These are phyloP conservation scores for Arxiozyma telluris DNA, from an alignment of 1,139 yeast species.

Conservation along the genomic window DNA sequence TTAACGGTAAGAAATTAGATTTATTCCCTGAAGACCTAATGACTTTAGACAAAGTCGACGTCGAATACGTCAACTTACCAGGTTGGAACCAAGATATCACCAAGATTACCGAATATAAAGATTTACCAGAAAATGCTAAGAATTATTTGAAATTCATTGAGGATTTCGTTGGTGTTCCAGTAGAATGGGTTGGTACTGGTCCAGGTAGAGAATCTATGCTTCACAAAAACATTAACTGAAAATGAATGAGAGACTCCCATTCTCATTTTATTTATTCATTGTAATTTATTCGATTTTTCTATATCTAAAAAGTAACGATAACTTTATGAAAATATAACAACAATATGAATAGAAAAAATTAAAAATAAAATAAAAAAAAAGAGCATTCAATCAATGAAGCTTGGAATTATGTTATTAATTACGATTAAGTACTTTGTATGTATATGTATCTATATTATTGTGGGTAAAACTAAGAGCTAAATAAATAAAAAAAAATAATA, in stretches of 20 bases:
- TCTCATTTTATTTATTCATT: too few relatives aligned
- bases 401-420: too few relatives aligned
- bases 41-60: conserved; percentile 78
- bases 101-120: conserved; percentile 54
- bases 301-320: too few relatives aligned
- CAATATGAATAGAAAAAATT: too few relatives aligned
- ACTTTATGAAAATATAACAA: not conserved
- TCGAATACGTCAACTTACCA: conserved; percentile 78
- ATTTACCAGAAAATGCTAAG: conserved; percentile 82
- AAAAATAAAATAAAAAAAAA: too few relatives aligned
- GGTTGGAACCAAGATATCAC: conserved; percentile 93
- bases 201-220: conserved; percentile 90
- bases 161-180: conserved; percentile 70
- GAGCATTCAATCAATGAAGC: not conserved
- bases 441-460: too few relatives aligned
- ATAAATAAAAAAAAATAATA: too few relatives aligned
- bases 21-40: conserved; percentile 90
- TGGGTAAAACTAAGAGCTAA: too few relatives aligned
- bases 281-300: too few relatives aligned
- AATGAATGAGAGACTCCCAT: not conserved
- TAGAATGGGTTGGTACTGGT: conserved; percentile 98
- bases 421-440: not conserved
- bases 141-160: conserved; percentile 77
- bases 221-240: conserved; percentile 22
- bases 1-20: conserved; percentile 63